Evolutionary conservation across 1,139 yeast species (phyloP), one percentile per base, ranked within the genome.

Genomic region (Pichia sp.): DNA sequence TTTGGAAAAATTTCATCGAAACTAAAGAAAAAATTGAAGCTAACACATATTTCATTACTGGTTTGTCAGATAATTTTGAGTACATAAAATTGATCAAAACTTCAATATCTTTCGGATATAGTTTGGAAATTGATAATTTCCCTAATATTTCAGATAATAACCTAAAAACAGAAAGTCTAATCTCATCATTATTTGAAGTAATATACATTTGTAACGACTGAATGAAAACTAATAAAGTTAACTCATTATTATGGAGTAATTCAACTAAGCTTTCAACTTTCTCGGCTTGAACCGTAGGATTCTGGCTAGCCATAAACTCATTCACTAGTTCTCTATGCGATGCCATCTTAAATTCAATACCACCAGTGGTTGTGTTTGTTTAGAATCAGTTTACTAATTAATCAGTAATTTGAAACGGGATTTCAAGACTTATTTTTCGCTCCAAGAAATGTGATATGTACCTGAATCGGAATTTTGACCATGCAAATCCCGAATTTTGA

Each of bases 11-110:
- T 17, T 64, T 64, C 76, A 75, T 77, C 19, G 50, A 45, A 4
- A 74, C 62, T 20, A 86, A 61, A 1, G 77, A 63, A n/a, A 58
- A 56, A 10, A 89, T 53, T 0, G 88, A 88, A 15, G 59, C 59
- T 7, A 82, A 62, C 1, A 80, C 73, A 43, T 75, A 73, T 31
- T 63, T 64, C 25, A 78, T 58, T 36, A 83, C 69, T 6, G 67
- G 64, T 12, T 69, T 66, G 54, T 89, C 96, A 19, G 78, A 82
- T 31, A 85, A 58, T 49, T 89, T 80, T 25, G 77, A 77, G 24
- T 71, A 50, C 45, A 77, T 71, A 56, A 89, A 89, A 9, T 74
- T 77, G 20, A 76, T 59, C 40, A 89, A 67, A 12, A 86, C 95
- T 21, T 66, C 61, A 14, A 84, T 66, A 52, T 86, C 96, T 48